A percentile compares a stretch with the other conserved stretches of the same genome.
Evolutionary conservation across 306 rosid species (phyloP).

Genomic region (Quercus agrifolia): DNA sequence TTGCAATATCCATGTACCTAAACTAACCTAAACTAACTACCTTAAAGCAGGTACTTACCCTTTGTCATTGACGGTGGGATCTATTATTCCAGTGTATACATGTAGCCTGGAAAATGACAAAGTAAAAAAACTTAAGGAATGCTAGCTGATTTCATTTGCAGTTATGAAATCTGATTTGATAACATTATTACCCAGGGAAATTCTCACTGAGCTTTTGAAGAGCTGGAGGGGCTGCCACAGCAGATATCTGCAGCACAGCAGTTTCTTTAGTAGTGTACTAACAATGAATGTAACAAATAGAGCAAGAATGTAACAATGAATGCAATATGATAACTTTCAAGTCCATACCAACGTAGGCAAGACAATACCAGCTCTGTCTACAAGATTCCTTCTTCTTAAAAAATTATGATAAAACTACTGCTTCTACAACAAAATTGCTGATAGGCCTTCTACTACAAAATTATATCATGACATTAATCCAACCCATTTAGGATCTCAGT

Average conservation of each 20-base stretch:
- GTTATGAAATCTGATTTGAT: slow-evolving; percentile 4
- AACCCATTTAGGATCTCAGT: not conserved
- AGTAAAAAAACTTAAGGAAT: slow-evolving; percentile 11
- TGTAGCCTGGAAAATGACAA: slow-evolving; percentile 57
- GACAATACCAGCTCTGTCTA: not conserved
- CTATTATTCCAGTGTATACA: slow-evolving; percentile 85
- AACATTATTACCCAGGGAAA: slow-evolving; percentile 75
- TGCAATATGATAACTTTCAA: too few relatives aligned
- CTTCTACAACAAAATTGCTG: not conserved
- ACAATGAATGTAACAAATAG: not conserved
- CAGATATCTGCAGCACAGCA: slow-evolving; percentile 66
- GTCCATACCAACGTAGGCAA: not conserved
- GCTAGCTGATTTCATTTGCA: not conserved
- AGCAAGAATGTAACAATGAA: too few relatives aligned
- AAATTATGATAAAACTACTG: not conserved
- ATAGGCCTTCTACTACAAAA: not conserved
- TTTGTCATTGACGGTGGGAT: slow-evolving; percentile 75
- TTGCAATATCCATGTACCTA: not conserved
- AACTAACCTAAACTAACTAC: not conserved
- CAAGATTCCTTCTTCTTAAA: not conserved
- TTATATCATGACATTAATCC: not conserved
- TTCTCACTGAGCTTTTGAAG: slow-evolving; percentile 89
- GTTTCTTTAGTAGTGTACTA: not conserved
- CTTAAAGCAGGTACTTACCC: slow-evolving; percentile 50
- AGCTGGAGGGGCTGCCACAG: slow-evolving; percentile 91